Percentiles rank a stretch among this genome's conserved stretches.
These are phyloP conservation scores for Panaeolus papilionaceus DNA, from an alignment of 768 basidiomycete species.

Conservation along the genomic window DNA sequence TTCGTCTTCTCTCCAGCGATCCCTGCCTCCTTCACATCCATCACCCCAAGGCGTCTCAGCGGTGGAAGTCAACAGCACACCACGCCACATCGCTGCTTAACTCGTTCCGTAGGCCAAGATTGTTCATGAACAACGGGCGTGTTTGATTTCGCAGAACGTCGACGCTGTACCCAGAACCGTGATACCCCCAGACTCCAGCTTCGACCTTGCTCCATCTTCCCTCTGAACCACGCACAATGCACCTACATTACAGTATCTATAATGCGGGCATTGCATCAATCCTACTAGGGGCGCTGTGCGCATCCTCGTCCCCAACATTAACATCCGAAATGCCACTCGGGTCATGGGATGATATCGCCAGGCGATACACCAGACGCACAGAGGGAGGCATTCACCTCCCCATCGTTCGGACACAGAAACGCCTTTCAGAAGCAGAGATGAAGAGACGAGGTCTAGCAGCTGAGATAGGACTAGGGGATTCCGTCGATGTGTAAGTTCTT, in stretches of 20 bases:
- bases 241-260: not conserved
- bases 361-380: conserved; percentile 34
- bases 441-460: conserved; percentile 40
- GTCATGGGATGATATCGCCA: conserved; percentile 9
- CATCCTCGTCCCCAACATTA: not conserved
- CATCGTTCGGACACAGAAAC: conserved; percentile 31
- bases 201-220: not conserved
- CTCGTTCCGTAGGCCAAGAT: not conserved
- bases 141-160: not conserved
- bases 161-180: not conserved
- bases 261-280: not conserved
- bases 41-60: not conserved
- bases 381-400: conserved; percentile 45
- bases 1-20: not conserved
- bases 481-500: conserved; percentile 60
- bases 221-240: not conserved
- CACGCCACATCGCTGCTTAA: not conserved
- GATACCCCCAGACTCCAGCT: not conserved
- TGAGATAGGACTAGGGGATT: conserved; percentile 66
- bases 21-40: not conserved
- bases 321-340: not conserved
- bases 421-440: conserved; percentile 24
- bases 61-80: not conserved
- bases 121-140: conserved; percentile 10
- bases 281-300: conserved; percentile 1